Evolutionary conservation across 805 yeast species (phyloP), one percentile per base, ranked within the genome.

Genomic region (Yarrowia hollandica): DNA sequence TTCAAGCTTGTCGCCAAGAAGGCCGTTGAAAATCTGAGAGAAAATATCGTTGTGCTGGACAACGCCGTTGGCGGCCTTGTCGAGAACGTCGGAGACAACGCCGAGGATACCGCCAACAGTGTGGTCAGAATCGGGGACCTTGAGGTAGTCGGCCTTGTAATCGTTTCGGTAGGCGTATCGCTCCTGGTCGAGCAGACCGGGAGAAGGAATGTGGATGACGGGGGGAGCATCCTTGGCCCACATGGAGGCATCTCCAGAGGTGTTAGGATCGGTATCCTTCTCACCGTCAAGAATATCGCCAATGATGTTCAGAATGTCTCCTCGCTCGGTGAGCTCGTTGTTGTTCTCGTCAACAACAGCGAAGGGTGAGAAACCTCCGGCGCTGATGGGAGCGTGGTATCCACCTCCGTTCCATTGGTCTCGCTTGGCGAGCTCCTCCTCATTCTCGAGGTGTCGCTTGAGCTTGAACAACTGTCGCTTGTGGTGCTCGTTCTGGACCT

Each of bases 401-500:
- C 25, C 33, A 9, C 50, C 50, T 5, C 50, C 50, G 50, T 28
- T 30, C 35, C 25, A 28, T 18, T 31, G 7, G 28, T 31, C 55
- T 22, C 55, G 38, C 39, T 48, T 48, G 22, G n/a, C 38, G 15
- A 48, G 55, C 39, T 33, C 39, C 30, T 48, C 55, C 39, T 48
- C 55, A 12, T 21, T 14, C 30, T 48, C 39, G 31, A 48, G 55
- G 39, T 48, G 55, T 31, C 55, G 55, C 39, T 48, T 48, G 39
- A 48, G 55, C 55, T 48, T 48, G 39, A 48, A 48, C 30, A 48
- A 30, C 55, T 48, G 38, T 11, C 38, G 55, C 30, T 48, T 48
- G 55, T 48, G 55, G 55, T 48, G 38, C 39, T 48, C 55, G 55
- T 48, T 48, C 55, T 48, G 39, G 7, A 48, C 55, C 55, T 48